Evolutionary conservation across 2,329 filamentous ascomycete genomes (phyloP).

Genomic region (Xylaria sp.): DNA sequence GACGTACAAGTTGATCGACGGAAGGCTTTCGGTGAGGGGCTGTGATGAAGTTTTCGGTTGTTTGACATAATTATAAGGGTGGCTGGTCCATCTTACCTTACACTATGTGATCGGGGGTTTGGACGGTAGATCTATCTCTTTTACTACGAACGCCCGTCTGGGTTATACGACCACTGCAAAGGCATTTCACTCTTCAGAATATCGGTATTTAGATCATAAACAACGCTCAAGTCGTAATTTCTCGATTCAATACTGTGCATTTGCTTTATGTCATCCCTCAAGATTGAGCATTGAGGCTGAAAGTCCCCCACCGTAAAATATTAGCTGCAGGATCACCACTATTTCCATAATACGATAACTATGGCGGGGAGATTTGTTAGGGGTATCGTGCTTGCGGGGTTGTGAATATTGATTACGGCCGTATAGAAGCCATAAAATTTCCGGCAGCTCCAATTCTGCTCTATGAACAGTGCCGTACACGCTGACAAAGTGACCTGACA

Average conservation of each 20-base stretch:
- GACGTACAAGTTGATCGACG: conserved; percentile 28
- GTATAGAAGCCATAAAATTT: not conserved
- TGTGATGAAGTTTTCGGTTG: not conserved
- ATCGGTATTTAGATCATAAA: not conserved
- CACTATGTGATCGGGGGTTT: not conserved
- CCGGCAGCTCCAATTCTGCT: not conserved
- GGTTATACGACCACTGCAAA: not conserved
- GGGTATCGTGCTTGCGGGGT: not conserved
- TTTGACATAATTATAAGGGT: not conserved
- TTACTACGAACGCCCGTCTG: not conserved
- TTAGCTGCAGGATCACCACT: not conserved
- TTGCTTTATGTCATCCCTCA: not conserved
- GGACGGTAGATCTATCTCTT: not conserved
- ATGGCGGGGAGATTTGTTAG: not conserved
- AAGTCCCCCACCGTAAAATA: conserved; percentile 14
- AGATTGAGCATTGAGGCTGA: not conserved
- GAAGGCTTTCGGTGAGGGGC: conserved; percentile 23
- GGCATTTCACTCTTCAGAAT: not conserved
- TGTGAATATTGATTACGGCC: not conserved
- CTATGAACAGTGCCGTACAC: not conserved
- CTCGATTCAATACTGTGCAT: not conserved
- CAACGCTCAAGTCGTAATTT: not conserved
- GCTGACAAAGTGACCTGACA: not conserved
- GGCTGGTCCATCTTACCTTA: conserved; percentile 10
- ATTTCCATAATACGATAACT: not conserved